A percentile compares a stretch with the other conserved stretches of the same genome.
Evolutionary conservation across 192 early-diverging fungal genomes (phyloP).

Genomic region (Backusella sp.): DNA sequence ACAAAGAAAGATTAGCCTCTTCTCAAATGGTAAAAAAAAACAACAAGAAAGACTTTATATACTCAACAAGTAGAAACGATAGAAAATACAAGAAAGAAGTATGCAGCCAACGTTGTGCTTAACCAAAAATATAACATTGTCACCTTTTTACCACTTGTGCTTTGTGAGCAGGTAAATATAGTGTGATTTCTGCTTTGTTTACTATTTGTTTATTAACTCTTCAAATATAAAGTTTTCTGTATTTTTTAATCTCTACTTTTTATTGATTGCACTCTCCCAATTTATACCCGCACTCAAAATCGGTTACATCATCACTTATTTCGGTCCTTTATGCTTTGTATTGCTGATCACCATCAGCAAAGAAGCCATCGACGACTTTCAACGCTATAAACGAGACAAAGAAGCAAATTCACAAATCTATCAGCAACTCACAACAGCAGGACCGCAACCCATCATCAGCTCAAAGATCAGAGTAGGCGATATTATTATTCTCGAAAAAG

Average conservation of each 20-base stretch:
- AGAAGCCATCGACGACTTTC: conserved; percentile 89
- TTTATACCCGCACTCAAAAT: conserved; percentile 85
- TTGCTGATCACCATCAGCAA: conserved; percentile 88
- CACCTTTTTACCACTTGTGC: conserved; percentile 77
- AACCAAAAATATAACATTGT: conserved; percentile 88
- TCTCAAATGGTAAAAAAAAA: background rate
- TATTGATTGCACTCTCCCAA: conserved; percentile 90
- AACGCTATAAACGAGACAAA: conserved; percentile 73
- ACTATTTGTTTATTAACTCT: conserved; percentile 4
- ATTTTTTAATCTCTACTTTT: conserved; percentile 95
- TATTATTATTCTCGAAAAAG: conserved; percentile 78
- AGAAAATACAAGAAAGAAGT: conserved; percentile 56
- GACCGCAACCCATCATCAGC: conserved; percentile 63
- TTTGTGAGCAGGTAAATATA: conserved; percentile 70
- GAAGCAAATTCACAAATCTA: conserved; percentile 92
- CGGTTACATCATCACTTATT: conserved; percentile 87
- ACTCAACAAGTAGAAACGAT: background rate
- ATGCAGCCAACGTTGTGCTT: conserved; percentile 76
- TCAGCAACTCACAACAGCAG: conserved; percentile 57
- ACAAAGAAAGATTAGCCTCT: background rate
- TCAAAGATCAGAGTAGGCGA: conserved; percentile 90
- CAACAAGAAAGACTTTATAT: background rate
- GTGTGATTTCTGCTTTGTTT: background rate
- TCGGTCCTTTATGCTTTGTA: conserved; percentile 93
- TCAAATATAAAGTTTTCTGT: conserved; percentile 73